Percentiles rank a stretch among this genome's conserved stretches.
phyloP scores from a whole-genome alignment of 768 basidiomycete genomes.

The Mycena indigotica region DNA sequence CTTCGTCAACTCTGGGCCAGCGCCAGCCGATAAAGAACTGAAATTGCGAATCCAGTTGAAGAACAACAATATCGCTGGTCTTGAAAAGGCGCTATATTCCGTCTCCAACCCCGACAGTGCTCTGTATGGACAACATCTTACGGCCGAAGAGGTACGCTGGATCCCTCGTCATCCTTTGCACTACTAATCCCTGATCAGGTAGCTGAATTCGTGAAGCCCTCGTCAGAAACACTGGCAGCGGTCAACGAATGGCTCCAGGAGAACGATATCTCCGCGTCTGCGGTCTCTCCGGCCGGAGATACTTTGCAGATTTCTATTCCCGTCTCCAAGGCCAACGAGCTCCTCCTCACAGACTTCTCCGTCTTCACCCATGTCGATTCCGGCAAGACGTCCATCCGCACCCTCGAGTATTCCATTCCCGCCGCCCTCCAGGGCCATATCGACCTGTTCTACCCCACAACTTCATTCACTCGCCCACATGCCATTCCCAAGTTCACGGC shows the following conservation, averaged over 20 bases:
- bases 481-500: slow-evolving; percentile 22
- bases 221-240: slow-evolving; percentile 24
- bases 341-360: slow-evolving; percentile 37
- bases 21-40: slow-evolving; percentile 5
- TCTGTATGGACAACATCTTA: slow-evolving; percentile 25
- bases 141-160: slow-evolving; percentile 28
- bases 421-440: slow-evolving; percentile 30
- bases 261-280: slow-evolving; percentile 29
- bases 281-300: slow-evolving; percentile 42
- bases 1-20: neutral
- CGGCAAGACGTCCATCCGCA: slow-evolving; percentile 32
- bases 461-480: slow-evolving; percentile 23
- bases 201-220: neutral
- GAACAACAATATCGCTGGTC: slow-evolving; percentile 25
- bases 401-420: slow-evolving; percentile 40
- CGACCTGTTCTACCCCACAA: slow-evolving; percentile 38
- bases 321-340: slow-evolving; percentile 35
- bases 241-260: slow-evolving; percentile 45
- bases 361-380: slow-evolving; percentile 34
- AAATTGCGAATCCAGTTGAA: slow-evolving; percentile 30
- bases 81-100: slow-evolving; percentile 27
- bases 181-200: neutral
- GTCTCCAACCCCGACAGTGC: slow-evolving; percentile 25
- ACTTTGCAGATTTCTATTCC: slow-evolving; percentile 33
- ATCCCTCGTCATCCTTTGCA: neutral